A percentile compares a stretch with the other conserved stretches of the same genome.
These are phyloP conservation scores for Truncatella angustata DNA, from an alignment of 2,329 filamentous ascomycete species.

Conservation along the genomic window DNA sequence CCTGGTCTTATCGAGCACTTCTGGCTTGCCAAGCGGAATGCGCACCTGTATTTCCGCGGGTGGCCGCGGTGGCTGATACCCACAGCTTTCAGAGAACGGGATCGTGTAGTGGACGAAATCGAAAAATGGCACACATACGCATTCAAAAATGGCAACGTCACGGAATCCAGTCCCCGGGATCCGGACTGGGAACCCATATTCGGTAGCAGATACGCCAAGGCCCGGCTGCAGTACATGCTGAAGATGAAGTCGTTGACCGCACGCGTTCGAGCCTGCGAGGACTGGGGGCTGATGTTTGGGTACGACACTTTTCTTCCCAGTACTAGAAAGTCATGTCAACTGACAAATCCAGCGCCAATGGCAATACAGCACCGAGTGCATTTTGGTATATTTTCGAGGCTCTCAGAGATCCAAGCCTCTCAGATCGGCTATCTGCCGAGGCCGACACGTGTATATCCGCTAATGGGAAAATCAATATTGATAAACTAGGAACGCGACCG, in stretches of 20 bases:
- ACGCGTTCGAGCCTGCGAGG: slow-evolving; percentile 12
- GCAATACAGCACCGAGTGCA: slow-evolving; percentile 10
- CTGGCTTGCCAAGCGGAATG: slow-evolving; percentile 1
- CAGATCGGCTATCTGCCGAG: slow-evolving; percentile 10
- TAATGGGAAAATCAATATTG: not conserved
- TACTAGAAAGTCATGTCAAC: not conserved
- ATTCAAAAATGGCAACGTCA: slow-evolving; percentile 8
- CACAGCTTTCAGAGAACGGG: slow-evolving; percentile 6
- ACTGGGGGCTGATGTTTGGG: slow-evolving; percentile 15
- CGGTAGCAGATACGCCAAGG: slow-evolving; percentile 12
- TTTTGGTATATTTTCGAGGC: slow-evolving; percentile 17
- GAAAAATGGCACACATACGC: slow-evolving; percentile 14
- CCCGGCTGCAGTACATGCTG: slow-evolving; percentile 12
- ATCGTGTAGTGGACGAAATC: slow-evolving; percentile 11
- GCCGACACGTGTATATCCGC: not conserved
- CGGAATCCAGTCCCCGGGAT: not conserved
- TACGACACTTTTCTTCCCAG: slow-evolving; percentile 7
- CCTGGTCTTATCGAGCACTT: slow-evolving; percentile 14
- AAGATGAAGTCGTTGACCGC: slow-evolving; percentile 12
- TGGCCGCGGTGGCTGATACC: slow-evolving; percentile 13
- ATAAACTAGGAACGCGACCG: slow-evolving; percentile 11
- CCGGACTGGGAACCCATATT: slow-evolving; percentile 16
- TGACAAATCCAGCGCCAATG: slow-evolving; percentile 7
- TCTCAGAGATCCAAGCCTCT: slow-evolving; percentile 12
- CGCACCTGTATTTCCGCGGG: slow-evolving; percentile 10